These are phyloP conservation scores for Quercus phellos DNA, from an alignment of 331 rosid genomes.

Conservation along the genomic window DNA sequence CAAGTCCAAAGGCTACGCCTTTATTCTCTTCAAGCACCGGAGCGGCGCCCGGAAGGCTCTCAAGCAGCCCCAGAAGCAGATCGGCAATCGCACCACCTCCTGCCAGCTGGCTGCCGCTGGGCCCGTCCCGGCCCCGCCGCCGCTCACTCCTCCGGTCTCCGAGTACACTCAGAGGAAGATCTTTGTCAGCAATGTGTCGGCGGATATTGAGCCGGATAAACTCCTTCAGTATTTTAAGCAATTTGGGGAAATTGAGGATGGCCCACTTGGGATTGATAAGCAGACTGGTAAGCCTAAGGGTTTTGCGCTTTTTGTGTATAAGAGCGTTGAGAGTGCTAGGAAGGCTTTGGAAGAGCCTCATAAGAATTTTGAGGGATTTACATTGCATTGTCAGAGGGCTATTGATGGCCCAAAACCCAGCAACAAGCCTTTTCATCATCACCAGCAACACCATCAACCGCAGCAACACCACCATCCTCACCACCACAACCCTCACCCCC, in stretches of 20 bases:
- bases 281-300: slow-evolving; percentile 62
- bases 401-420: slow-evolving; percentile 50
- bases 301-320: slow-evolving; percentile 59
- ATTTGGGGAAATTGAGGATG: slow-evolving; percentile 67
- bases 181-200: slow-evolving; percentile 64
- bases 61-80: slow-evolving; percentile 45
- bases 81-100: slow-evolving; percentile 44
- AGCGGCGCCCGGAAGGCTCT: slow-evolving; percentile 46
- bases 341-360: slow-evolving; percentile 69
- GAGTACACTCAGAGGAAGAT: slow-evolving; percentile 61
- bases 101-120: slow-evolving; percentile 60
- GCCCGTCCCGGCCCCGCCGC: slow-evolving; percentile 50
- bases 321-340: slow-evolving; percentile 44
- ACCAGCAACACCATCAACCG: slow-evolving; percentile 31
- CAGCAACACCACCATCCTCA: slow-evolving; percentile 30
- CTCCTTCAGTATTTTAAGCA: slow-evolving; percentile 44
- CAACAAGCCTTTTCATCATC: slow-evolving; percentile 42
- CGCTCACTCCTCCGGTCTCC: slow-evolving; percentile 19
- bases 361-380: slow-evolving; percentile 57
- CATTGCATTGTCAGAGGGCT: slow-evolving; percentile 67
- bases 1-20: slow-evolving; percentile 56
- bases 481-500: slow-evolving; percentile 28
- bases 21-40: slow-evolving; percentile 51
- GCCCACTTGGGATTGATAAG: slow-evolving; percentile 67
- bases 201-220: slow-evolving; percentile 50